These are phyloP conservation scores for Microbotryomycetes sp. DNA, from an alignment of 1,284 basidiomycete species.

Conservation along the genomic window DNA sequence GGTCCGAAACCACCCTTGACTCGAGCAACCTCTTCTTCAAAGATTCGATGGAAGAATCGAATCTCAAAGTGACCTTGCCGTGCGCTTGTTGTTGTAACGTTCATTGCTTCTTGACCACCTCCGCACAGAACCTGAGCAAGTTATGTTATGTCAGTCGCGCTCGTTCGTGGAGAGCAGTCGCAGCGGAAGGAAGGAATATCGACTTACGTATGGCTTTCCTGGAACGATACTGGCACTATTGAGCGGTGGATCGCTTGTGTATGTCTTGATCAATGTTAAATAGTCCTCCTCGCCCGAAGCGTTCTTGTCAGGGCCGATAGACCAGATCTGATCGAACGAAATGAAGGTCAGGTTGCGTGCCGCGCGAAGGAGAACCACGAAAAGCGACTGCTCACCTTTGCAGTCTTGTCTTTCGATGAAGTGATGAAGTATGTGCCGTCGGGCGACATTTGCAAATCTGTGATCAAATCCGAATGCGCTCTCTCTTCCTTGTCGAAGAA, in stretches of 20 bases:
- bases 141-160: not conserved
- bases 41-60: constrained; percentile 96
- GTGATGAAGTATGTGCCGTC: constrained; percentile 95
- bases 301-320: constrained; percentile 52
- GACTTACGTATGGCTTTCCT: constrained; percentile 61
- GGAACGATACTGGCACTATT: constrained; percentile 89
- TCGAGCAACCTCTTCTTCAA: constrained; percentile 95
- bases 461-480: constrained; percentile 69
- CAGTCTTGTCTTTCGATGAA: constrained; percentile 92
- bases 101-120: constrained; percentile 97
- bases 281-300: constrained; percentile 71
- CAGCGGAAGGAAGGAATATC: constrained; percentile 10
- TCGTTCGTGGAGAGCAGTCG: too few relatives aligned
- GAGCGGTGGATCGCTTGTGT: constrained; percentile 84
- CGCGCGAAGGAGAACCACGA: too few relatives aligned
- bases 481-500: constrained; percentile 64
- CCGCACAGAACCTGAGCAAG: constrained; percentile 68
- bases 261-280: constrained; percentile 87
- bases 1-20: constrained; percentile 96
- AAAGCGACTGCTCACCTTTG: constrained; percentile 57
- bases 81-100: constrained; percentile 86
- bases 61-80: constrained; percentile 98
- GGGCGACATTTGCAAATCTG: constrained; percentile 83
- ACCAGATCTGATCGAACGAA: constrained; percentile 27
- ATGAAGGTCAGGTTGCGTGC: too few relatives aligned